phyloP scores from a whole-genome alignment of 2,329 filamentous ascomycete genomes.

The Chaetomium globosum region DNA sequence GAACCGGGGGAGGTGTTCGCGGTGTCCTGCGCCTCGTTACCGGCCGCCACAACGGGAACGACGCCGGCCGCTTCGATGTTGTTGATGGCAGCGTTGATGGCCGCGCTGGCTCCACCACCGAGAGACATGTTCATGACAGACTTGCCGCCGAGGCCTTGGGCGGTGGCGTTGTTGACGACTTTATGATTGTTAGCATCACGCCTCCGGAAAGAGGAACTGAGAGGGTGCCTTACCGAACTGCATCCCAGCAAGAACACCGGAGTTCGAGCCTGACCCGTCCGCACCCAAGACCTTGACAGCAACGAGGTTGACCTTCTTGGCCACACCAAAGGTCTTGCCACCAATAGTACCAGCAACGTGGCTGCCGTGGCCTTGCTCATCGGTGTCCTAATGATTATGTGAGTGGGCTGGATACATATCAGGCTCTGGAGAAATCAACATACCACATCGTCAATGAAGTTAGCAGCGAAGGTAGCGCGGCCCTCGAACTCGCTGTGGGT shows the following conservation, averaged over 20 bases:
- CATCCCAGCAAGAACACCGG: conserved; percentile 61
- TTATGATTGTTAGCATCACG: conserved; percentile 7
- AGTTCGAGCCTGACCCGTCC: conserved; percentile 52
- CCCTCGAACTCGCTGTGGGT: conserved; percentile 60
- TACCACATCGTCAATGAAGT: conserved; percentile 54
- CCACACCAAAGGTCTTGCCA: conserved; percentile 63
- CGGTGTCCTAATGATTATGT: conserved; percentile 46
- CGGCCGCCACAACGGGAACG: conserved; percentile 62
- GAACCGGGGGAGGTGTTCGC: conserved; percentile 57
- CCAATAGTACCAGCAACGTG: conserved; percentile 66
- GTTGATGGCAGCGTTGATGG: conserved; percentile 60
- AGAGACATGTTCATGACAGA: conserved; percentile 67
- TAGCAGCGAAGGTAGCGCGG: conserved; percentile 56
- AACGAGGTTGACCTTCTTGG: conserved; percentile 58
- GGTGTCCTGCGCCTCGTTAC: conserved; percentile 60
- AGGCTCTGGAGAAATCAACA: conserved; percentile 34
- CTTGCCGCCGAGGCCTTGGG: conserved; percentile 51
- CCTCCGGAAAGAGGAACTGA: neutral
- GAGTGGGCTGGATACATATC: conserved; percentile 8
- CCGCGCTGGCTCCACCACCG: conserved; percentile 52
- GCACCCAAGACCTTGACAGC: conserved; percentile 65
- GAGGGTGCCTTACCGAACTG: conserved; percentile 48
- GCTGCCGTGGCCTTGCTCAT: conserved; percentile 65
- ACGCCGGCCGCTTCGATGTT: conserved; percentile 54
- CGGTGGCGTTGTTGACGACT: conserved; percentile 51